These are phyloP conservation scores for Ophiostoma novo-ulmi DNA, from an alignment of 2,329 filamentous ascomycete species.

Conservation along the genomic window DNA sequence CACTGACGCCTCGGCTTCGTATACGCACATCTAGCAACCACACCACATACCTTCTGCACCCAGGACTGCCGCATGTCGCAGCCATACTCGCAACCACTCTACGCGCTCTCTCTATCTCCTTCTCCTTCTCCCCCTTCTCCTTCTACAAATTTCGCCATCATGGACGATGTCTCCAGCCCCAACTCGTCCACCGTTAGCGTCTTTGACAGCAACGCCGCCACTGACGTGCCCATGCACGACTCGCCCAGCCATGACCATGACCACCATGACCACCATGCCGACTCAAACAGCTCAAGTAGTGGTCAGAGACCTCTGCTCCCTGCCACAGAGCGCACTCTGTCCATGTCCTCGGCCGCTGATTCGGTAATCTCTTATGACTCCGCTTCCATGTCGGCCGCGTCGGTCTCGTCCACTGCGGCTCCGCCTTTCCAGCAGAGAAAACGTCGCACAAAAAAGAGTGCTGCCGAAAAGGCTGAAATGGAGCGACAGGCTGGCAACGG, in stretches of 20 bases:
- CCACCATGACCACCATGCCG: too few species aligned
- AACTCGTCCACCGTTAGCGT: conserved; percentile 27
- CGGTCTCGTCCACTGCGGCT: conserved; percentile 6
- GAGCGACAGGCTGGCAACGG: not conserved
- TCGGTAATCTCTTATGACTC: conserved; percentile 11
- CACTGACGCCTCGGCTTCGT: not conserved
- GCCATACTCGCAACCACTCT: not conserved
- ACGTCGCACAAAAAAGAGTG: conserved; percentile 25
- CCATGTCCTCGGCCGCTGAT: conserved; percentile 14
- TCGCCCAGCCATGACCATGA: not conserved
- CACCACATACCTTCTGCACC: not conserved
- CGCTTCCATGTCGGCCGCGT: conserved; percentile 16
- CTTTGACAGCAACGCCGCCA: conserved; percentile 25
- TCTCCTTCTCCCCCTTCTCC: not conserved
- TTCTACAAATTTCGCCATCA: conserved; percentile 2
- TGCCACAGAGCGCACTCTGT: conserved; percentile 13
- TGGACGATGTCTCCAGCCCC: conserved; percentile 27
- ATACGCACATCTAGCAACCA: not conserved
- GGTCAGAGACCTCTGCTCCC: conserved; percentile 19
- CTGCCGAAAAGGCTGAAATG: conserved; percentile 22
- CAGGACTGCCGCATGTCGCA: conserved; percentile 13
- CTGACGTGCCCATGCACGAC: conserved; percentile 25
- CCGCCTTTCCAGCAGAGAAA: conserved; percentile 23
- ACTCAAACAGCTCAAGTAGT: not conserved
- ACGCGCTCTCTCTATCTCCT: not conserved